A percentile compares a stretch with the other conserved stretches of the same genome.
Evolutionary conservation across 257 asterid species (phyloP).

Genomic region (Gynochthodes officinalis): DNA sequence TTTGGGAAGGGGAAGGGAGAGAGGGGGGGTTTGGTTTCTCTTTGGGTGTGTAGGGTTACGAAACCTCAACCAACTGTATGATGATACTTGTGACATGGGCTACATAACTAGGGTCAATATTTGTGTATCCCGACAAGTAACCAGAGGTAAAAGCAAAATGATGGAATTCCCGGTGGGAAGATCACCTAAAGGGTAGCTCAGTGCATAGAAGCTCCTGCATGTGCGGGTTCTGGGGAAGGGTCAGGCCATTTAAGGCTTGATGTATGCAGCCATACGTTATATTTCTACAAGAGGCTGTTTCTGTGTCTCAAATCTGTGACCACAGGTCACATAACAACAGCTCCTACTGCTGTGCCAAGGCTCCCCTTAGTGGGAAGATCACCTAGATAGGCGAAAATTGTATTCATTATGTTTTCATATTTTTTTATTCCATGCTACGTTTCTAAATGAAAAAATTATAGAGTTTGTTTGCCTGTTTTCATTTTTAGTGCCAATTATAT

Average conservation of each 20-base stretch:
- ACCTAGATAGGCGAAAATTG: background rate
- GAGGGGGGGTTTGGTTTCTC: no score
- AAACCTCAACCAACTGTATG: background rate
- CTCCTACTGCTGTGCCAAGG: no score
- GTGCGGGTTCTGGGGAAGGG: no score
- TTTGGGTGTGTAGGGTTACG: background rate
- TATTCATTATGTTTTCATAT: background rate
- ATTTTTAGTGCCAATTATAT: slow-evolving; percentile 79
- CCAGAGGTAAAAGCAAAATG: background rate
- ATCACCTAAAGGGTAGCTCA: no score
- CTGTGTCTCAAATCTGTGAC: no score
- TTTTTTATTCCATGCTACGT: background rate
- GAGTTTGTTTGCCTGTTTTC: background rate
- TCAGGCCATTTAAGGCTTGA: no score
- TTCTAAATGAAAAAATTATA: background rate
- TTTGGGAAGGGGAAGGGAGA: no score
- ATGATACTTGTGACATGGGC: background rate
- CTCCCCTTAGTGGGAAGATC: background rate
- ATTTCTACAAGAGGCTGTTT: no score
- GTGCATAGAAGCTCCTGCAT: no score
- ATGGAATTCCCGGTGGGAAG: background rate
- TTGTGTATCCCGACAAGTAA: background rate
- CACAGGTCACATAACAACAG: no score
- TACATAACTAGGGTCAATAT: background rate
- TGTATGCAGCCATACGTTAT: no score